A percentile compares a stretch with the other conserved stretches of the same genome.
Evolutionary conservation across 192 early-diverging fungal species (phyloP).

Genomic region (Umbelopsis ramanniana): DNA sequence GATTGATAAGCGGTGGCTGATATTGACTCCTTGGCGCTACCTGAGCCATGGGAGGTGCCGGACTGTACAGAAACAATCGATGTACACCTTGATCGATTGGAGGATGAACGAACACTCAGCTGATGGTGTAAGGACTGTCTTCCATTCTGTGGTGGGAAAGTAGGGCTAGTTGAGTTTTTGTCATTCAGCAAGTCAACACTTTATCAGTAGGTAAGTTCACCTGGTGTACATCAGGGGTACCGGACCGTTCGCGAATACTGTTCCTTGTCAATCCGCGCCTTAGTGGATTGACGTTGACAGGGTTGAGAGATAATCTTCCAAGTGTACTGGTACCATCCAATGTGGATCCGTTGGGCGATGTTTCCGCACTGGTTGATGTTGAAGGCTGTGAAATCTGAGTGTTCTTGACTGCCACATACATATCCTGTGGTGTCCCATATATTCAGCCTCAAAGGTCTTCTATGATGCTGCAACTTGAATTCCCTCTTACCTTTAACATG

Average conservation of each 20-base stretch:
- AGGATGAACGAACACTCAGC: slow-evolving; percentile 1
- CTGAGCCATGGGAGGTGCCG: slow-evolving; percentile 10
- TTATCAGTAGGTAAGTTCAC: background rate
- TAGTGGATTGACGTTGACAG: background rate
- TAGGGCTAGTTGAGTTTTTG: background rate
- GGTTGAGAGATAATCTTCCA: background rate
- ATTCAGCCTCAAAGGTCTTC: background rate
- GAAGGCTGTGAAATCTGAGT: slow-evolving; percentile 36
- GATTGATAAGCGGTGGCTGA: slow-evolving; percentile 12
- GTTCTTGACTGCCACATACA: slow-evolving; percentile 36
- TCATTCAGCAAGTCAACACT: background rate
- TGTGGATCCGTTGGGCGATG: background rate
- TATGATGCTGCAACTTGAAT: too few species aligned
- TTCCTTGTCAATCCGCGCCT: background rate
- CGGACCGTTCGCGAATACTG: background rate
- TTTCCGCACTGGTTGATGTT: background rate
- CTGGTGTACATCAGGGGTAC: background rate
- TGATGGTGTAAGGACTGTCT: background rate
- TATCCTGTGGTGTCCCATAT: slow-evolving; percentile 18
- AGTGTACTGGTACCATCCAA: background rate
- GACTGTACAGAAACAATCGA: slow-evolving; percentile 30
- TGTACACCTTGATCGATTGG: slow-evolving; percentile 6
- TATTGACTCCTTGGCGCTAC: background rate
- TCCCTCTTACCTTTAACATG: background rate
- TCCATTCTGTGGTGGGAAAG: background rate